phyloP scores from a whole-genome alignment of 352 stramenopile species.

The Ophiocytium majus region DNA sequence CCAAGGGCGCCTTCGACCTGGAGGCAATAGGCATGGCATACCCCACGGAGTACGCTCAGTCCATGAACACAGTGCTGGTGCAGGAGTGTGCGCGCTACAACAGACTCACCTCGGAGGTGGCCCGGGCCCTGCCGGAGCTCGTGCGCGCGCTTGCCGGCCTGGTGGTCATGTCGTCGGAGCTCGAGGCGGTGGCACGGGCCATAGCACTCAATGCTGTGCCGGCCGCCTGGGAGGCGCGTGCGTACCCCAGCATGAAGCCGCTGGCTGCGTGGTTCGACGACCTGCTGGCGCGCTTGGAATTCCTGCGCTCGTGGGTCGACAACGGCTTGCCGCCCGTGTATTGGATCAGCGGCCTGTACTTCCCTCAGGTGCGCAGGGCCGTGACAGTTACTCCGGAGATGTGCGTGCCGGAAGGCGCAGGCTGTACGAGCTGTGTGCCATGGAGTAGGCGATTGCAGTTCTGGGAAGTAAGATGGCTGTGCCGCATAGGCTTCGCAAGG shows the following conservation, averaged over 20 bases:
- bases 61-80: constrained; percentile 91
- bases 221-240: constrained; percentile 69
- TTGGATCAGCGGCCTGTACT: constrained; percentile 93
- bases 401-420: constrained; percentile 77
- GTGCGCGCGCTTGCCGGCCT: constrained; percentile 84
- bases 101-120: constrained; percentile 80
- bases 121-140: constrained; percentile 75
- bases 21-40: constrained; percentile 81
- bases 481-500: too few relatives aligned
- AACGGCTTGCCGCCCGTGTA: constrained; percentile 74
- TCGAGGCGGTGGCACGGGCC: constrained; percentile 83
- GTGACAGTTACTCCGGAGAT: constrained; percentile 86
- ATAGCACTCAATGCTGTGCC: constrained; percentile 86
- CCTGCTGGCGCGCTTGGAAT: constrained; percentile 79
- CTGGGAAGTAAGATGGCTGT: too few relatives aligned
- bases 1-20: constrained; percentile 73
- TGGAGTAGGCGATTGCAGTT: too few relatives aligned
- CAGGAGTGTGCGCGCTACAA: constrained; percentile 92
- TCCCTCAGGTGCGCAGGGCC: constrained; percentile 88
- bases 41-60: constrained; percentile 84
- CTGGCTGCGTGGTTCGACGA: constrained; percentile 81
- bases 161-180: constrained; percentile 86
- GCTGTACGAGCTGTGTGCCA: too few relatives aligned
- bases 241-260: constrained; percentile 84
- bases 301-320: constrained; percentile 82